Evolutionary conservation across 2,329 filamentous ascomycete genomes (phyloP).

Genomic region (Neofusicoccum umdonicola): DNA sequence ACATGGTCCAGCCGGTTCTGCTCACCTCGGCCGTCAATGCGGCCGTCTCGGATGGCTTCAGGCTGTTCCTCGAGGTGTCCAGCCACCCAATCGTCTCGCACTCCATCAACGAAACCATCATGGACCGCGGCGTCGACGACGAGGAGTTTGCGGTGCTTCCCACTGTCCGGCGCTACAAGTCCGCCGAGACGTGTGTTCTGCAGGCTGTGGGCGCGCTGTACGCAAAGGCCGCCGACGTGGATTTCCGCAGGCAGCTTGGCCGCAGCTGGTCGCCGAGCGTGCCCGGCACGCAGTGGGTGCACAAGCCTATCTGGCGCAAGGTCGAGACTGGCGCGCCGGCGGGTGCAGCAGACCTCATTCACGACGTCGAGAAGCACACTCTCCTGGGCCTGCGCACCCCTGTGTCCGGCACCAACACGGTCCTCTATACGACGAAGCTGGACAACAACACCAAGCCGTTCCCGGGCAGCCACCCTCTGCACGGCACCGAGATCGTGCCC

Average conservation of each 20-base stretch:
- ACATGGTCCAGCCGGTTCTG: constrained; percentile 40
- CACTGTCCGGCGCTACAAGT: constrained; percentile 31
- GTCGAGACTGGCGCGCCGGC: constrained; percentile 12
- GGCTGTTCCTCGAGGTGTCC: constrained; percentile 44
- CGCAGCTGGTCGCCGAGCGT: constrained; percentile 18
- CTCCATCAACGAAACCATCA: constrained; percentile 42
- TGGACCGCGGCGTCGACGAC: constrained; percentile 25
- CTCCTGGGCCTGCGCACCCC: constrained; percentile 32
- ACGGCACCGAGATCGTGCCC: constrained; percentile 45
- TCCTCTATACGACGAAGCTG: constrained; percentile 30
- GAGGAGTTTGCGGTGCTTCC: constrained; percentile 32
- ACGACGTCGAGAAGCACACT: constrained; percentile 37
- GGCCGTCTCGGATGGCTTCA: constrained; percentile 38
- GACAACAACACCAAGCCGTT: constrained; percentile 42
- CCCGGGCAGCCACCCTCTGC: constrained; percentile 40
- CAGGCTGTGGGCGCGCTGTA: constrained; percentile 30
- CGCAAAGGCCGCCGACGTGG: constrained; percentile 29
- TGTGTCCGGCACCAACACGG: constrained; percentile 28
- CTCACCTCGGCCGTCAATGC: constrained; percentile 37
- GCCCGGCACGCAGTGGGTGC: constrained; percentile 28
- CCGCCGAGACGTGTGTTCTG: constrained; percentile 27
- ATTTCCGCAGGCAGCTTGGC: constrained; percentile 20
- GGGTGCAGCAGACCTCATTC: constrained; percentile 13
- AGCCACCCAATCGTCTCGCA: constrained; percentile 43
- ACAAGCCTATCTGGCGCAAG: constrained; percentile 22